A percentile compares a stretch with the other conserved stretches of the same genome.
These are phyloP conservation scores for Penicillium subrubescens DNA, from an alignment of 495 filamentous ascomycete genomes.

Conservation along the genomic window DNA sequence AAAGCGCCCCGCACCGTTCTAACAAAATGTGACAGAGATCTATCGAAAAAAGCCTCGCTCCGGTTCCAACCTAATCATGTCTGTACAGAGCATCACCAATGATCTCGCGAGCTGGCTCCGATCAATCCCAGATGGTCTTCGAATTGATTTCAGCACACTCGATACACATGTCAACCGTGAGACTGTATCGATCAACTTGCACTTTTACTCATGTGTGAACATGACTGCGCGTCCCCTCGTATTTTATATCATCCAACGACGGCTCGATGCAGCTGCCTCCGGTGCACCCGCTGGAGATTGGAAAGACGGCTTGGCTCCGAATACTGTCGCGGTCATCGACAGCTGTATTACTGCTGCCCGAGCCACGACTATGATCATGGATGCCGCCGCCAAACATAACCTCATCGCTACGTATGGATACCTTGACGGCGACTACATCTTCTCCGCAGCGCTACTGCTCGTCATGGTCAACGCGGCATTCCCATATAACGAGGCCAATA, in stretches of 20 bases:
- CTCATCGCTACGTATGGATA: conserved; percentile 53
- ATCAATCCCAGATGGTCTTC: conserved; percentile 43
- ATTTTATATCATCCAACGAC: conserved; percentile 51
- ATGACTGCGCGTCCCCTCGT: conserved; percentile 53
- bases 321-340: conserved; percentile 49
- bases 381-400: conserved; percentile 45
- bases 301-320: conserved; percentile 43
- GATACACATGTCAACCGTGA: conserved; percentile 41
- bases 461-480: conserved; percentile 55
- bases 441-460: conserved; percentile 50
- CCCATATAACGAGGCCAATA: conserved; percentile 40
- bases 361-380: conserved; percentile 50
- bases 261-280: conserved; percentile 33
- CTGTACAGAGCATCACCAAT: conserved; percentile 48
- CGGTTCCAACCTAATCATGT: conserved; percentile 44
- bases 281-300: conserved; percentile 36
- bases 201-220: conserved; percentile 55
- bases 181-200: conserved; percentile 48
- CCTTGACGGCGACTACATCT: conserved; percentile 52
- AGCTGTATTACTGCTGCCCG: conserved; percentile 50
- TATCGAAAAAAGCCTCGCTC: conserved; percentile 49
- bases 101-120: conserved; percentile 46
- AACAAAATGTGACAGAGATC: conserved; percentile 29
- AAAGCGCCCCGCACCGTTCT: background rate
- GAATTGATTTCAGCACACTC: conserved; percentile 45